Percentiles rank a stretch among this genome's conserved stretches.
These are phyloP conservation scores for Suillus luteus DNA, from an alignment of 768 basidiomycete species.

Conservation along the genomic window DNA sequence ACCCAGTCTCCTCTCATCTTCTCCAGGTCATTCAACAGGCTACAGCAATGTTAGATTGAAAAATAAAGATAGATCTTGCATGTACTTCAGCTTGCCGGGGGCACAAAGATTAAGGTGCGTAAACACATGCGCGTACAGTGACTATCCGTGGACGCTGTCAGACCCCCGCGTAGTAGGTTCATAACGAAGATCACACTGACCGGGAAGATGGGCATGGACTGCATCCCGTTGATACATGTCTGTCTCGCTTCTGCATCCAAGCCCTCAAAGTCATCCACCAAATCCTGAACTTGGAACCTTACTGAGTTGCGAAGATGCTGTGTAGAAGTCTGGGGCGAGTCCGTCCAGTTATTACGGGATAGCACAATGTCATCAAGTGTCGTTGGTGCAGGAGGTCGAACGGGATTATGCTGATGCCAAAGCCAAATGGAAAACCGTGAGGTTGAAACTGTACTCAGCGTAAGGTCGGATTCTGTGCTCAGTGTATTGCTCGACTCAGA, in stretches of 20 bases:
- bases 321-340: conserved; percentile 25
- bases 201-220: conserved; percentile 24
- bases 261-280: conserved; percentile 20
- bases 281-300: conserved; percentile 24
- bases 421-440: conserved; percentile 26
- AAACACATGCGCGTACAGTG: conserved; percentile 26
- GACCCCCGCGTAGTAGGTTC: background rate
- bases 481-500: conserved; percentile 1
- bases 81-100: conserved; percentile 20
- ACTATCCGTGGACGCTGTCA: conserved; percentile 17
- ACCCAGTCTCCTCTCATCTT: conserved; percentile 23
- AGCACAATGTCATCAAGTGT: conserved; percentile 26
- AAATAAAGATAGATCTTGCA: background rate
- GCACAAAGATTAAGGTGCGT: conserved; percentile 29
- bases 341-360: conserved; percentile 27
- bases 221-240: conserved; percentile 21
- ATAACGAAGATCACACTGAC: conserved; percentile 15
- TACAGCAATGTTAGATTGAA: conserved; percentile 10
- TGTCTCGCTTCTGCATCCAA: conserved; percentile 19
- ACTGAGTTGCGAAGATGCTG: conserved; percentile 22
- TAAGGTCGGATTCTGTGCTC: conserved; percentile 1
- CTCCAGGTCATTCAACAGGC: conserved; percentile 22
- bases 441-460: conserved; percentile 12
- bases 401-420: conserved; percentile 22
- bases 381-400: conserved; percentile 12